Evolutionary conservation across 2,329 filamentous ascomycete species (phyloP).

Genomic region (Amphichorda felina): DNA sequence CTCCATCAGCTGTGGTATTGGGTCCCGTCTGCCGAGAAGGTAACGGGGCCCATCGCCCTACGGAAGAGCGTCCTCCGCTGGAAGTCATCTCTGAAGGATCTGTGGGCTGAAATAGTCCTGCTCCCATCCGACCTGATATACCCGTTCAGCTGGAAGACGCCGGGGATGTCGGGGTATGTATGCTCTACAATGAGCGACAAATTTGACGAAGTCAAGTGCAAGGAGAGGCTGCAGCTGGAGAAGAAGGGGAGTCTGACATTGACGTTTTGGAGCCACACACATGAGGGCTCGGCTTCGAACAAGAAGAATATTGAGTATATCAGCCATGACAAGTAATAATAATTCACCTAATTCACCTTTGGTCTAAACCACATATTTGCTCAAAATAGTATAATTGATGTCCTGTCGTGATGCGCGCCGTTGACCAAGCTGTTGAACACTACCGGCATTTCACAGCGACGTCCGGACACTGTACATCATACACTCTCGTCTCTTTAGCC

Average conservation of each 20-base stretch:
- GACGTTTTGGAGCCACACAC: conserved; percentile 15
- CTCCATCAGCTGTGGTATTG: conserved; percentile 1
- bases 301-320: not conserved
- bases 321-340: not conserved
- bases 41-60: conserved; percentile 8
- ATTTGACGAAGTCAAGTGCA: conserved; percentile 10
- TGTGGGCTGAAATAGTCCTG: conserved; percentile 6
- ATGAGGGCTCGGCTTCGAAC: not conserved
- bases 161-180: conserved; percentile 2
- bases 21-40: conserved; percentile 6
- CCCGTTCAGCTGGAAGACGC: conserved; percentile 13
- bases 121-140: conserved; percentile 11
- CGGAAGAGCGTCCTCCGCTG: conserved; percentile 5
- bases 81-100: conserved; percentile 1
- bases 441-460: too few relatives aligned
- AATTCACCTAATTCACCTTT: too few relatives aligned
- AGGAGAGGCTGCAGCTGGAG: conserved; percentile 8
- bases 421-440: too few relatives aligned
- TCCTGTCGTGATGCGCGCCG: too few relatives aligned
- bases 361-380: too few relatives aligned
- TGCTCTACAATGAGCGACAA: conserved; percentile 10
- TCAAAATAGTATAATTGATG: too few relatives aligned
- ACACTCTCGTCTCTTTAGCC: too few relatives aligned
- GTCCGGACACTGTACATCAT: too few relatives aligned
- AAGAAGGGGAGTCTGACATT: conserved; percentile 11